Conservation (phyloP, 306 rosid genomes). For the Cicer cuneatum region DNA sequence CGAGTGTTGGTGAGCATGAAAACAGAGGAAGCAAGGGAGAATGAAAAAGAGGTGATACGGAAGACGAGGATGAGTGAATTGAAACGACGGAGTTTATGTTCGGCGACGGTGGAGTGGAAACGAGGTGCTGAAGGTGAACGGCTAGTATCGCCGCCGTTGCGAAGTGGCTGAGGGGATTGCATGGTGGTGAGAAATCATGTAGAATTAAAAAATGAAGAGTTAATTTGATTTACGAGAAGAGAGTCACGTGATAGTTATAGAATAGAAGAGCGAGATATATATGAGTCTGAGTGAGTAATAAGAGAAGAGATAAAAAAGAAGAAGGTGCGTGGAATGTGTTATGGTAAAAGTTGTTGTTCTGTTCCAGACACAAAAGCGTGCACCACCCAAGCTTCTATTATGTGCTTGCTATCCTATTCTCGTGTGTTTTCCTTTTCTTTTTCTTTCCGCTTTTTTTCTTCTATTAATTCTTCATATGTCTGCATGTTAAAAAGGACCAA, state of each 20-base stretch:
- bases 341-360: slow-evolving; percentile 43
- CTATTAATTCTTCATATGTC: not conserved
- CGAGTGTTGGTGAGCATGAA: slow-evolving; percentile 89
- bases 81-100: slow-evolving; percentile 87
- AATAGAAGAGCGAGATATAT: slow-evolving; percentile 45
- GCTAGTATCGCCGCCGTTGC: slow-evolving; percentile 70
- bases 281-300: slow-evolving; percentile 36
- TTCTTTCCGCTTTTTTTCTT: not conserved
- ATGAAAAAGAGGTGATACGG: slow-evolving; percentile 79
- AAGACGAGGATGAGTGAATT: slow-evolving; percentile 77
- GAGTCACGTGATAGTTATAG: slow-evolving; percentile 51
- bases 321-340: slow-evolving; percentile 50
- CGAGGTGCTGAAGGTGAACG: slow-evolving; percentile 58
- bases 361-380: slow-evolving; percentile 42
- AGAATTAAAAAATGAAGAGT: not conserved
- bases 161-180: slow-evolving; percentile 75
- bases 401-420: slow-evolving; percentile 34
- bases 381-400: slow-evolving; percentile 33
- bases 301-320: slow-evolving; percentile 4
- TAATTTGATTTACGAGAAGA: slow-evolving; percentile 26
- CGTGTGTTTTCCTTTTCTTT: slow-evolving; percentile 28
- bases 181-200: slow-evolving; percentile 46
- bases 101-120: slow-evolving; percentile 89
- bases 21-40: slow-evolving; percentile 74
- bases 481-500: not conserved